Evolutionary conservation across 176 grass and related monocot species (phyloP).

Genomic region (Cocos nucifera): DNA sequence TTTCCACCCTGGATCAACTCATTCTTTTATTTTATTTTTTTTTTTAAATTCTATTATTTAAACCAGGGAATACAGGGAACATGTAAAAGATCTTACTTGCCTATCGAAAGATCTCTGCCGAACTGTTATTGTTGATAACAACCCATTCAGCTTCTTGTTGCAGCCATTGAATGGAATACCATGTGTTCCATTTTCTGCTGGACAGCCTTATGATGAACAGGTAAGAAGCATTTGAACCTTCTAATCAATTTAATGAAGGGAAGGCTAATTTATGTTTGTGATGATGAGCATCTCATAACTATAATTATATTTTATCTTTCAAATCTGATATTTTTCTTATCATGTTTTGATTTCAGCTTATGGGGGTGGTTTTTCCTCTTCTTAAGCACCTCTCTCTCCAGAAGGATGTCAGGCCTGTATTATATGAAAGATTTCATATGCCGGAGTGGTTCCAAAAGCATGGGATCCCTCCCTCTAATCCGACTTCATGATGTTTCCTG

Average conservation of each 20-base stretch:
- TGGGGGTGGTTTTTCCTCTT: slow-evolving; percentile 86
- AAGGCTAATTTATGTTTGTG: background rate
- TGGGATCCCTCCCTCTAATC: slow-evolving; percentile 58
- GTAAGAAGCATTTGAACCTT: slow-evolving; percentile 28
- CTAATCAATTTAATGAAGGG: too few relatives aligned
- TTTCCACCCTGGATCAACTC: background rate
- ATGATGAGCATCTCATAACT: background rate
- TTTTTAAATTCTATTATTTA: background rate
- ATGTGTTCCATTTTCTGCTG: slow-evolving; percentile 90
- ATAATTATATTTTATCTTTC: background rate
- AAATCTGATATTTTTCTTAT: slow-evolving; percentile 16
- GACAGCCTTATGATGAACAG: slow-evolving; percentile 71
- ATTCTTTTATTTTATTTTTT: slow-evolving; percentile 21
- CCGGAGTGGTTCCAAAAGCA: slow-evolving; percentile 97
- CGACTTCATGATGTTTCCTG: slow-evolving; percentile 26
- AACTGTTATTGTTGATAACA: slow-evolving; percentile 85
- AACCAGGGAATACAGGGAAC: slow-evolving; percentile 88
- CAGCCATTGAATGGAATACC: slow-evolving; percentile 97
- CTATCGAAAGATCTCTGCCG: slow-evolving; percentile 67
- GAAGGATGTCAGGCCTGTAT: slow-evolving; percentile 70
- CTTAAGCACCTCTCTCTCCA: slow-evolving; percentile 72
- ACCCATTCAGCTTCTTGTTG: slow-evolving; percentile 94
- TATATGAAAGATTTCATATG: slow-evolving; percentile 97
- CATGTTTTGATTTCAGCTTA: slow-evolving; percentile 48
- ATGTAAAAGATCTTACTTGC: slow-evolving; percentile 97